phyloP scores from a whole-genome alignment of 2,329 filamentous ascomycete species.

The Leptographium flavum region DNA sequence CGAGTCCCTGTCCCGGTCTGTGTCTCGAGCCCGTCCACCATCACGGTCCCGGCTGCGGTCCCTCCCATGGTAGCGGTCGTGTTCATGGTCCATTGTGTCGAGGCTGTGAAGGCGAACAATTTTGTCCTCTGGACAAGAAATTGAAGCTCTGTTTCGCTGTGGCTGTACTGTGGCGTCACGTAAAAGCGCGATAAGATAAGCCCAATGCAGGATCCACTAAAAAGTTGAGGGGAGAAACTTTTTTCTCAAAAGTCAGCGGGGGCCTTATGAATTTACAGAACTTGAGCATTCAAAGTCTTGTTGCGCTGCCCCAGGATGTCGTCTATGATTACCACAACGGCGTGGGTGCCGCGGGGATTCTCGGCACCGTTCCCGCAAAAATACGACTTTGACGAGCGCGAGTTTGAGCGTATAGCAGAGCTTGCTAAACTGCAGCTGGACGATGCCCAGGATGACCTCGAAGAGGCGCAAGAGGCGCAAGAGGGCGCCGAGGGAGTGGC shows the following conservation, averaged over 20 bases:
- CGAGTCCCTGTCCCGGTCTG: constrained; percentile 2
- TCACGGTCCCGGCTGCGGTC: neutral
- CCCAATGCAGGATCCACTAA: constrained; percentile 16
- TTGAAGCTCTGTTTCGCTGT: too few relatives aligned
- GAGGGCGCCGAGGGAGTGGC: constrained; percentile 1
- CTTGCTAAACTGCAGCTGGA: constrained; percentile 71
- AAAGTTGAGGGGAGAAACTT: constrained; percentile 16
- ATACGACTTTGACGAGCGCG: constrained; percentile 61
- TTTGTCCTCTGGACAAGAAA: too few relatives aligned
- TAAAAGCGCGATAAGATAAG: constrained; percentile 23
- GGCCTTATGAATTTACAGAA: neutral
- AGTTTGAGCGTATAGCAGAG: constrained; percentile 61
- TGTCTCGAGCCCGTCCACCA: constrained; percentile 8
- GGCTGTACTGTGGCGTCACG: constrained; percentile 5
- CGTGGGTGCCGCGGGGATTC: constrained; percentile 66
- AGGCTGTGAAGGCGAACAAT: too few relatives aligned
- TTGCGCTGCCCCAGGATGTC: constrained; percentile 2
- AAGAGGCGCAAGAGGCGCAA: constrained; percentile 51
- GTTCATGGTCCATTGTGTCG: neutral
- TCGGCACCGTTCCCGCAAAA: constrained; percentile 63
- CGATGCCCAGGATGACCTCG: constrained; percentile 77
- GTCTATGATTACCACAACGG: constrained; percentile 58
- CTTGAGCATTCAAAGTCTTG: neutral
- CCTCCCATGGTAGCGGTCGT: neutral
- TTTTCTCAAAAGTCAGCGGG: neutral